Percentiles rank a stretch among this genome's conserved stretches.
Conservation (phyloP, 2,329 filamentous ascomycete species). For the Alternaria consortialis region DNA sequence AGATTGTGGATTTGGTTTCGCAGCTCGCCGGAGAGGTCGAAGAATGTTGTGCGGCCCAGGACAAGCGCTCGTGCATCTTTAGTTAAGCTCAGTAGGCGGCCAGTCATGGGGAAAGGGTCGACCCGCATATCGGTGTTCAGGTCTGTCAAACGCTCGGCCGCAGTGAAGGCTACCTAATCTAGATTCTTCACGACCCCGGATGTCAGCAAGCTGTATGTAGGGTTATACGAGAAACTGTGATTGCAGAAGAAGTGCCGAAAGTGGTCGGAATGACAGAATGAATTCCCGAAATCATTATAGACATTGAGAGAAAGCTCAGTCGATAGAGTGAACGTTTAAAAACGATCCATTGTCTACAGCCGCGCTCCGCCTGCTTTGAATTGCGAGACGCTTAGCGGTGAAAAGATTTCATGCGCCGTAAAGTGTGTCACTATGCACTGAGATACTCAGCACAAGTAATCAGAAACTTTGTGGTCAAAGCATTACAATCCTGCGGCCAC, state of each 20-base stretch:
- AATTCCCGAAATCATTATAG: not conserved
- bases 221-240: not conserved
- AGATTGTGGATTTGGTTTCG: constrained; percentile 8
- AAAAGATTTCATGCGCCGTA: not conserved
- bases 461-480: not conserved
- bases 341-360: not conserved
- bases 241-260: not conserved
- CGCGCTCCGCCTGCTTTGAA: not conserved
- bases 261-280: not conserved
- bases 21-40: constrained; percentile 11
- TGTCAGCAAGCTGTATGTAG: not conserved
- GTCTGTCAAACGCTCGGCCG: not conserved
- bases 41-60: not conserved
- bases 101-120: not conserved
- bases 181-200: not conserved
- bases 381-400: not conserved
- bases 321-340: not conserved
- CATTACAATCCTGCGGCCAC: not conserved
- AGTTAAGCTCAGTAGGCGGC: not conserved
- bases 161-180: not conserved
- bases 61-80: not conserved
- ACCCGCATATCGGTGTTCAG: not conserved
- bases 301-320: not conserved
- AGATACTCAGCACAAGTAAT: not conserved
- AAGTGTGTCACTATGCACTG: not conserved